Evolutionary conservation across 306 rosid genomes (phyloP), one percentile per base, ranked within the genome.

Genomic region (Cucumis sativus): DNA sequence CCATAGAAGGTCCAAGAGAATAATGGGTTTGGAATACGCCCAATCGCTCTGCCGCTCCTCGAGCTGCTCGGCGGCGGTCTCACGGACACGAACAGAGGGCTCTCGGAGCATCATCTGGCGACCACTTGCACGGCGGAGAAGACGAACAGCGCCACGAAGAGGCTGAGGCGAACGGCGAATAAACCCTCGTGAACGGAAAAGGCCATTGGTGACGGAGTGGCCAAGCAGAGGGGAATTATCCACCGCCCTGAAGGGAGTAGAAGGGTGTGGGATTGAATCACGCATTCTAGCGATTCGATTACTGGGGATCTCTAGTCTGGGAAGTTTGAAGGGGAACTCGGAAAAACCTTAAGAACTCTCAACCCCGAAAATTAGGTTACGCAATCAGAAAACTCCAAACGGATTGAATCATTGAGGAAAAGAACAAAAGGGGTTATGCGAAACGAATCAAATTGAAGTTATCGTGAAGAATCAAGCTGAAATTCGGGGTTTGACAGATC

Each of bases 31-130:
- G 12, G 97, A 90, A 61, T 84, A 83, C 2, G 90, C 91, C 96
- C 97, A 88, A 49, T 84, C 84, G 57, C 96, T 88, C 86, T 88
- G 97, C 39, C 96, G 85, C 83, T 81, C 94, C 83, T 93, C 98
- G 60, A 88, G 85, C 88, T 90, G 91, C 82, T 84, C 97, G 52
- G 96, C 97, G 20, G 97, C 96, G 68, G 79, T 85, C 79, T 93
- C 98, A 4, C 98, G 87, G 17, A 93, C 98, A 9, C 80, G 84
- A 49, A 92, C 86, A 10, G 93, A 91, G 5, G 86, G 88, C 77
- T 90, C 97, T 0, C 90, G 86, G 14, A 95, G 89, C 93, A 88
- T 86, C 96, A 92, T 89, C 3, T 88, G 90, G 66, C 92, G 82
- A 37, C 91, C 92, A 47, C 96, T 88, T 0, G 87, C 93, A 0